A percentile compares a stretch with the other conserved stretches of the same genome.
Conservation (phyloP, 1,284 basidiomycete genomes). For the Acaromyces ingoldii region DNA sequence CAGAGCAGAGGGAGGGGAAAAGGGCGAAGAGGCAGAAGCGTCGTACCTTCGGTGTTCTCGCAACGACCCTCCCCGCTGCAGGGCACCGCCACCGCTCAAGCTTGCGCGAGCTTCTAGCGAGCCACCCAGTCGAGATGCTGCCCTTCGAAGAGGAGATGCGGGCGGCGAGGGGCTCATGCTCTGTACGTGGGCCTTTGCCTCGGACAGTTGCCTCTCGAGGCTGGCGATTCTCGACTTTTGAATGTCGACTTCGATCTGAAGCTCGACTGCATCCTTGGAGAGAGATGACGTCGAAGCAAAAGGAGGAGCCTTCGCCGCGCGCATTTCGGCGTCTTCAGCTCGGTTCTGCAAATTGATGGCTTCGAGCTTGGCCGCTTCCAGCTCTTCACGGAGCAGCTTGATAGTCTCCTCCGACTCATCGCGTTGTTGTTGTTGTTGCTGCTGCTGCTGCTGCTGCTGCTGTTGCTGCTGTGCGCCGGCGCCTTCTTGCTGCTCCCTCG, state of each 20-base stretch:
- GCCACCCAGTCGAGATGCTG: background rate
- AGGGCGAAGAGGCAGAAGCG: background rate
- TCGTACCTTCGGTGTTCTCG: conserved; percentile 30
- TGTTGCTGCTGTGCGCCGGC: background rate
- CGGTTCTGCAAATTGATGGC: too few relatives aligned
- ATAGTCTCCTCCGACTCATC: too few relatives aligned
- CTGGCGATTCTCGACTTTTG: conserved; percentile 5
- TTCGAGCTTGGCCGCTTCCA: too few relatives aligned
- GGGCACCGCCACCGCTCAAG: background rate
- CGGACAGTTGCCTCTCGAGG: conserved; percentile 5
- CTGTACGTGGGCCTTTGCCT: background rate
- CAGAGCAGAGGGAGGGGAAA: background rate
- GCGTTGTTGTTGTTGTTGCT: background rate
- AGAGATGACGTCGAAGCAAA: background rate
- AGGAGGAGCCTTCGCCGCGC: too few relatives aligned
- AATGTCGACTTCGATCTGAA: conserved; percentile 1
- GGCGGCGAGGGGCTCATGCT: background rate
- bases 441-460: background rate
- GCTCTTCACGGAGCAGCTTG: too few relatives aligned
- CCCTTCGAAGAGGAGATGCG: background rate
- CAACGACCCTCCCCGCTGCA: conserved; percentile 28
- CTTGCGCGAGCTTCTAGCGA: background rate
- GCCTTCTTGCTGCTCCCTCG: background rate
- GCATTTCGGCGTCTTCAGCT: too few relatives aligned
- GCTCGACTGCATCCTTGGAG: background rate